Evolutionary conservation across 129 eudicot genomes (phyloP), one percentile per base, ranked within the genome.

Genomic region (Solidago caesia): DNA sequence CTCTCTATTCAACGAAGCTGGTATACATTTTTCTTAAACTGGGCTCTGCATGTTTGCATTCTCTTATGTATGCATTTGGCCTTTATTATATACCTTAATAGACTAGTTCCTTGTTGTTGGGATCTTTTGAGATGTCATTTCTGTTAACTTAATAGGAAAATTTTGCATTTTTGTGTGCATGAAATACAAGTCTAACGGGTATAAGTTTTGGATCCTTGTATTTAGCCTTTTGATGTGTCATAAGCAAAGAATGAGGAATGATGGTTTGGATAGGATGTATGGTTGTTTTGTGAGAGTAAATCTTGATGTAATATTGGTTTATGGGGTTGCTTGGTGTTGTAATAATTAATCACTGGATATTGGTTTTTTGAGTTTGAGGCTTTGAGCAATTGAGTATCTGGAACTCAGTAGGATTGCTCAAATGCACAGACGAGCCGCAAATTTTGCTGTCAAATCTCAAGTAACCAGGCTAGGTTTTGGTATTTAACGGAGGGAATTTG

Each of bases 1-100:
- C 13, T 88, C 98, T 29, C 59, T 90, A 42, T 94, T 94, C 46
- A 94, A 94, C 68, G 74, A 85, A 80, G 96, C 87, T 67, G 97
- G 96, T 42, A 90, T 94, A 25, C 98, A 94, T 75, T 92, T 92
- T 74, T 84, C 89, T 70, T 89, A 74, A 44, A 43, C 27, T 48
- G 39, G 56, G 44, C 27, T 65, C 2, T 6, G 62, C 41, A 39
- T 48, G 21, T 73, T 14, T 46, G 48, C 3, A 33, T 74, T 73
- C 12, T 2, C 14, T 8, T 25, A 16, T 26, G 4, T 41, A 44
- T 57, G 2, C 13, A 5, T 44, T 5, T 41, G 25, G 12, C 44
- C 46, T 27, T 15, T 26, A 44, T 72, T 44, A 33, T 33, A 33
- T 0, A 33, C 11, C 0, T 58, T 33, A 5, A 27, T 48, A 64